Evolutionary conservation across 768 basidiomycete species (phyloP), one percentile per base, ranked within the genome.

Genomic region (Auriscalpium vulgare): DNA sequence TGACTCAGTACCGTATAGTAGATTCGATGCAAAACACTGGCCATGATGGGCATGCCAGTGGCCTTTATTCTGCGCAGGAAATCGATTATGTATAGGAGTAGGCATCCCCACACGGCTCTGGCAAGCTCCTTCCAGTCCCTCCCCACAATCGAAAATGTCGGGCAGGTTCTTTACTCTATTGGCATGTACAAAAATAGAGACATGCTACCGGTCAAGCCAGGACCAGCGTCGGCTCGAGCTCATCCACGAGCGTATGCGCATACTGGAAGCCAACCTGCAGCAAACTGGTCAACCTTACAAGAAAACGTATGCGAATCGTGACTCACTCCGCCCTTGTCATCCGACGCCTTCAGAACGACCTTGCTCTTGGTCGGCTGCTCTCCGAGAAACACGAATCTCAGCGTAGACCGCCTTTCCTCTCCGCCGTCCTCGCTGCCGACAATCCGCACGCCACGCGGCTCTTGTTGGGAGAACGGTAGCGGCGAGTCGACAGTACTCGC

Each of bases 251-350:
- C 0, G 79, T 81, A 63, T 85, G 85, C 3, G 88, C 87, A 63
- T 90, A 89, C 19, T 85, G 83, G 56, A 90, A 85, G 0, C 88
- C 88, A 48, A 88, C 78, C 88, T 91, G 60, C 21, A 11, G 8
- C 35, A 38, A 38, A 53, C 37, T 56, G 46, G 19, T n/a, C n/a
- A 36, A 36, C n/a, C 19, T 37, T 19, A 37, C 34, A 8, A 34
- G 10, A 3, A 10, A 38, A 5, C 55, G 10, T 21, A 45, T 37
- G 10, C 29, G 44, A 10, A 54, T 38, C 52, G 8, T 43, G 2
- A 76, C 85, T 63, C 54, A 89, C 88, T 37, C 75, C 74, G 21
- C 81, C 81, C 51, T 77, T 81, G 62, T 74, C 66, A 65, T 90
- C 88, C 61, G 89, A 87, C 16, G 72, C 72, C 21, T 70, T 72